Conservation (phyloP, 2,329 filamentous ascomycete species). For the Ophiostoma ulmi region DNA sequence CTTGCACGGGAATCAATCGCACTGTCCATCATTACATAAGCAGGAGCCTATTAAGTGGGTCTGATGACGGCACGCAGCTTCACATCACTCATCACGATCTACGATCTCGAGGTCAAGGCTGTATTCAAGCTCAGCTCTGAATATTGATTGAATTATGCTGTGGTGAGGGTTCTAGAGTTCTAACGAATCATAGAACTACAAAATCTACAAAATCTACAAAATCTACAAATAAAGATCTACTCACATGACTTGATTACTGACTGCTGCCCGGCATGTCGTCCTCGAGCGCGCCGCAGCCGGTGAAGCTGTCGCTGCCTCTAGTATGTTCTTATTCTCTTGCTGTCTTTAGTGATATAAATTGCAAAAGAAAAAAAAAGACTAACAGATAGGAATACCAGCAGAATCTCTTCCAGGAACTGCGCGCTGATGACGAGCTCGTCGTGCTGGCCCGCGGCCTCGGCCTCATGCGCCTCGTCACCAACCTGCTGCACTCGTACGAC, state of each 20-base stretch:
- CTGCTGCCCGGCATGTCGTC: slow-evolving; percentile 44
- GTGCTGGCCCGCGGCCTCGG: slow-evolving; percentile 88
- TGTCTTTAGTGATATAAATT: too few species aligned
- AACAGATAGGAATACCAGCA: slow-evolving; percentile 74
- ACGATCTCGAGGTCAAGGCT: background rate
- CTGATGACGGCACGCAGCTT: slow-evolving; percentile 1
- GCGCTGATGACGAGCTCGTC: slow-evolving; percentile 87
- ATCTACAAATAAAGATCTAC: too few species aligned
- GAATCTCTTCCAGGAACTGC: slow-evolving; percentile 85
- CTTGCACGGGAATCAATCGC: background rate
- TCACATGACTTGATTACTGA: slow-evolving; percentile 19
- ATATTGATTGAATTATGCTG: background rate
- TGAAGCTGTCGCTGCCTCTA: slow-evolving; percentile 75
- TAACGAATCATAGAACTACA: background rate
- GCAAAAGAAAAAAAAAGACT: background rate
- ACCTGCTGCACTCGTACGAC: slow-evolving; percentile 94
- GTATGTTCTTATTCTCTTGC: slow-evolving; percentile 38
- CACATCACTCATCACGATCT: background rate
- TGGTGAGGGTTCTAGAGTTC: background rate
- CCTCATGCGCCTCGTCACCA: slow-evolving; percentile 87
- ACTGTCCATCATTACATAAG: background rate
- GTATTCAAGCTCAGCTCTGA: background rate
- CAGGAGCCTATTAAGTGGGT: background rate
- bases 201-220: background rate
- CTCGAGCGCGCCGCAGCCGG: slow-evolving; percentile 55